Evolutionary conservation across 208 protist species (phyloP).

Genomic region (Acanthamoeba rhysodes): DNA sequence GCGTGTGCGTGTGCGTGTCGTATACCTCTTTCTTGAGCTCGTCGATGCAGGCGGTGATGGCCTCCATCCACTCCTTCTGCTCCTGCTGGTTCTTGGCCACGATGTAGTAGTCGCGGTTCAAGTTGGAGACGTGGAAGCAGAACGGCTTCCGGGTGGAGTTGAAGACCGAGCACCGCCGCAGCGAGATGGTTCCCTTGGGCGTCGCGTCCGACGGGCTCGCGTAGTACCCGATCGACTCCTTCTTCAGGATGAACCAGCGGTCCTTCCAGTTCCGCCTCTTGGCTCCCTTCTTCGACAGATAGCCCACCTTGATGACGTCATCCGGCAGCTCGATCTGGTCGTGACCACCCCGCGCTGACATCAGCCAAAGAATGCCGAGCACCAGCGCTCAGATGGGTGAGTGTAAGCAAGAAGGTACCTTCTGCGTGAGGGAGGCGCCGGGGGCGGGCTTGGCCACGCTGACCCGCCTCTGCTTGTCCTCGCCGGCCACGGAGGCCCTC

Average conservation of each 20-base stretch:
- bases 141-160: constrained; percentile 32
- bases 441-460: constrained; percentile 24
- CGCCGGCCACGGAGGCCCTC: neutral
- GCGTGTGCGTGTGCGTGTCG: no score
- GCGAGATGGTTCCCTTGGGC: constrained; percentile 30
- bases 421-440: constrained; percentile 23
- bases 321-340: constrained; percentile 31
- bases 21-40: constrained; percentile 39
- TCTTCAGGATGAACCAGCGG: constrained; percentile 67
- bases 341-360: no score
- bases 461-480: constrained; percentile 44
- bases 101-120: constrained; percentile 53
- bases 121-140: constrained; percentile 53
- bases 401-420: neutral
- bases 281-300: constrained; percentile 37
- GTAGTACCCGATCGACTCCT: constrained; percentile 54
- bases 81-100: constrained; percentile 44
- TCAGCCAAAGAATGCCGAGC: neutral
- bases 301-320: constrained; percentile 64
- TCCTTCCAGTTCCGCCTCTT: constrained; percentile 63
- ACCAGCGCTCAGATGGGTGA: neutral
- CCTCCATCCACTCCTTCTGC: constrained; percentile 65
- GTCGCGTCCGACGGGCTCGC: constrained; percentile 26
- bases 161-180: neutral
- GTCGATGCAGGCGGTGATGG: constrained; percentile 55